Conservation (phyloP, 2,329 filamentous ascomycete species). For the Cordyceps tenuipes region DNA sequence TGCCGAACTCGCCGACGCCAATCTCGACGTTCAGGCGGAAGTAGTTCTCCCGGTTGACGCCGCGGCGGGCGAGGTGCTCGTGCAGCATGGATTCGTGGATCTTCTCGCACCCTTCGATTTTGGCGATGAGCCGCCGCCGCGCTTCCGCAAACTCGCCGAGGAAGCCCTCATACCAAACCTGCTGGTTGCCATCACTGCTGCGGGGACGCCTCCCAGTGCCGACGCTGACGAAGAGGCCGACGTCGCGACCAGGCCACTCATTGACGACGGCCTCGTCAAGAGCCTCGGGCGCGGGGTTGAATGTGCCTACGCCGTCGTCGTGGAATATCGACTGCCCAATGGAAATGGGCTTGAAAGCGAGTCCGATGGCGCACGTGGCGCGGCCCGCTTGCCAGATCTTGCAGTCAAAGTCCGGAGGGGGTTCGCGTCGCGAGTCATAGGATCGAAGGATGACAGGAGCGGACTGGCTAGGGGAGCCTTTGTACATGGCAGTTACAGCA, state of each 20-base stretch:
- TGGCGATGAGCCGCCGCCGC: slow-evolving; percentile 70
- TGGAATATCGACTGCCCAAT: slow-evolving; percentile 92
- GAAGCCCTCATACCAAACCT: slow-evolving; percentile 91
- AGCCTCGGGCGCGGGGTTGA: slow-evolving; percentile 78
- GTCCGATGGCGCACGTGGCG: slow-evolving; percentile 82
- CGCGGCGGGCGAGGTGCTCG: slow-evolving; percentile 66
- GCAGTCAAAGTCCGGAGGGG: slow-evolving; percentile 83
- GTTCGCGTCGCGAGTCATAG: slow-evolving; percentile 90
- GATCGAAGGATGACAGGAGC: slow-evolving; percentile 73
- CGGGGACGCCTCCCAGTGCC: slow-evolving; percentile 81
- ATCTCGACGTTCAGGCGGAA: slow-evolving; percentile 95
- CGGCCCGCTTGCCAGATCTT: slow-evolving; percentile 96
- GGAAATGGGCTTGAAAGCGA: slow-evolving; percentile 93
- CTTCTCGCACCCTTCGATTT: slow-evolving; percentile 91
- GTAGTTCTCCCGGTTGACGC: slow-evolving; percentile 83
- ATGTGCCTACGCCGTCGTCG: slow-evolving; percentile 84
- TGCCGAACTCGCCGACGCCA: slow-evolving; percentile 91
- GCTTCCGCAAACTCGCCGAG: slow-evolving; percentile 90
- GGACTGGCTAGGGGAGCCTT: slow-evolving; percentile 63
- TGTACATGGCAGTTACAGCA: slow-evolving; percentile 84
- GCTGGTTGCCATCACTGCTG: slow-evolving; percentile 57
- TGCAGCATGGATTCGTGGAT: slow-evolving; percentile 81
- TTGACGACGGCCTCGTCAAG: slow-evolving; percentile 87
- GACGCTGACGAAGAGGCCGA: slow-evolving; percentile 86
- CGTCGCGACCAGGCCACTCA: slow-evolving; percentile 89